Conservation (phyloP, 495 filamentous ascomycete species). For the Aspergillus biplanus region DNA sequence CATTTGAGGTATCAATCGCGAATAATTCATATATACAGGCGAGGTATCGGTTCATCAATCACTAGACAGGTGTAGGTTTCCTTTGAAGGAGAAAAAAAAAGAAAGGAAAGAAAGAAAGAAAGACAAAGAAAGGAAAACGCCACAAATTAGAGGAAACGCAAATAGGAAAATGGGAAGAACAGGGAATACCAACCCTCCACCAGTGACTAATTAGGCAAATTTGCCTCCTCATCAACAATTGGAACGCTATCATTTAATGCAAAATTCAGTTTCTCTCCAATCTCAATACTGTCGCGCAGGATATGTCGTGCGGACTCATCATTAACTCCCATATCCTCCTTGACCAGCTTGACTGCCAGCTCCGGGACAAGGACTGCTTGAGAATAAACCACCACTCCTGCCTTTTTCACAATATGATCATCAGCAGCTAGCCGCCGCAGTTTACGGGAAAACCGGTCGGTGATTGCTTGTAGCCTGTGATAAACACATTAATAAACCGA, state of each 20-base stretch:
- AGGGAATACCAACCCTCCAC: neutral
- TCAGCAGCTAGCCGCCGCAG: constrained; percentile 65
- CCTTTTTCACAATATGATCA: constrained; percentile 69
- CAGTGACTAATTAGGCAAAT: neutral
- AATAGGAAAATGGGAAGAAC: constrained; percentile 8
- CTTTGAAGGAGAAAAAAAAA: constrained; percentile 4
- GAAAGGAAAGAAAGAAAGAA: neutral
- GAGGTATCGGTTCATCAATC: neutral
- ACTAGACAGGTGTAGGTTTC: neutral
- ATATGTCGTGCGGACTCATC: constrained; percentile 68
- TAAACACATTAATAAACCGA: constrained; percentile 6
- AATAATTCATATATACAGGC: constrained; percentile 8
- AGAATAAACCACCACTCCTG: constrained; percentile 75
- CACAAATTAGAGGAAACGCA: neutral
- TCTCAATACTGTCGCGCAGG: constrained; percentile 70
- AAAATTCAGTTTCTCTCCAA: constrained; percentile 78
- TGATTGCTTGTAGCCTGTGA: constrained; percentile 64
- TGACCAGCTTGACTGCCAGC: constrained; percentile 73
- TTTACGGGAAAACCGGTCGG: constrained; percentile 59
- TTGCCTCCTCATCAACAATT: constrained; percentile 30
- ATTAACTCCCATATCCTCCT: constrained; percentile 79
- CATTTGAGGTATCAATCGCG: constrained; percentile 11
- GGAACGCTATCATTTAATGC: constrained; percentile 62
- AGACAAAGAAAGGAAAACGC: constrained; percentile 2
- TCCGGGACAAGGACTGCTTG: constrained; percentile 89